A percentile compares a stretch with the other conserved stretches of the same genome.
These are phyloP conservation scores for Chlamydomonas incerta DNA, from an alignment of 139 green algal genomes.

Conservation along the genomic window DNA sequence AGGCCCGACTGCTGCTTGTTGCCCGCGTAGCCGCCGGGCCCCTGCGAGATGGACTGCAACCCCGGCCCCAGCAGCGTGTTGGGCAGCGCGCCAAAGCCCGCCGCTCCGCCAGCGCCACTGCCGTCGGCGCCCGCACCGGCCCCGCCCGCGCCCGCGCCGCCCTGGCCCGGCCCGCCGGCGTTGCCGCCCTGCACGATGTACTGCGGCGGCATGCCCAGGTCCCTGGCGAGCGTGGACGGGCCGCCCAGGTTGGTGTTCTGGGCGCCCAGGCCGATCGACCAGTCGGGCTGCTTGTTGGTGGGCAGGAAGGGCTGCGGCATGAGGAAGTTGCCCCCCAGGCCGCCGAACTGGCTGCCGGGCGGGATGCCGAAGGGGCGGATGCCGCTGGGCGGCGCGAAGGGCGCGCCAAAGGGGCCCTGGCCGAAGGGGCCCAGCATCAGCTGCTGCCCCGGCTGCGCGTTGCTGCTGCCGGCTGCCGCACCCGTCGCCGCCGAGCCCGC, in stretches of 20 bases:
- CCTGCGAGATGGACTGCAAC: conserved; percentile 1
- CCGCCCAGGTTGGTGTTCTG: conserved; percentile 21
- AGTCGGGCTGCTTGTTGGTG: conserved; percentile 64
- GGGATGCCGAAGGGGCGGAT: conserved; percentile 18
- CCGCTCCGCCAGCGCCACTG: not conserved
- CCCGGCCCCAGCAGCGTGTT: conserved; percentile 16
- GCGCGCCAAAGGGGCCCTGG: conserved; percentile 15
- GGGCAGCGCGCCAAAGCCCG: not conserved
- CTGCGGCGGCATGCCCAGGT: conserved; percentile 28
- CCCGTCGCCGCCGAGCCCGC: not conserved
- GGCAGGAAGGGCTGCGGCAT: conserved; percentile 55
- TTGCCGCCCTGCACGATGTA: conserved; percentile 4
- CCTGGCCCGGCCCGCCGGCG: not conserved
- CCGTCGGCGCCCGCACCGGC: not conserved
- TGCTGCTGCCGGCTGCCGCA: not conserved
- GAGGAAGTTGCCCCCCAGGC: conserved; percentile 45
- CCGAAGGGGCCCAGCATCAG: conserved; percentile 23
- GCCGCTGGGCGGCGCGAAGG: not conserved
- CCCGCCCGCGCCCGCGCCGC: no score
- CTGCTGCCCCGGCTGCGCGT: not conserved
- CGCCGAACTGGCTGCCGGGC: conserved; percentile 41
- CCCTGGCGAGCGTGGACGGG: not conserved
- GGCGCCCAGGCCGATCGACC: conserved; percentile 51
- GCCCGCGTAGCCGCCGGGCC: not conserved
- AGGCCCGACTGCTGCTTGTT: conserved; percentile 21